A percentile compares a stretch with the other conserved stretches of the same genome.
Evolutionary conservation across 2,329 filamentous ascomycete genomes (phyloP).

Genomic region (Penicillium glabrum): DNA sequence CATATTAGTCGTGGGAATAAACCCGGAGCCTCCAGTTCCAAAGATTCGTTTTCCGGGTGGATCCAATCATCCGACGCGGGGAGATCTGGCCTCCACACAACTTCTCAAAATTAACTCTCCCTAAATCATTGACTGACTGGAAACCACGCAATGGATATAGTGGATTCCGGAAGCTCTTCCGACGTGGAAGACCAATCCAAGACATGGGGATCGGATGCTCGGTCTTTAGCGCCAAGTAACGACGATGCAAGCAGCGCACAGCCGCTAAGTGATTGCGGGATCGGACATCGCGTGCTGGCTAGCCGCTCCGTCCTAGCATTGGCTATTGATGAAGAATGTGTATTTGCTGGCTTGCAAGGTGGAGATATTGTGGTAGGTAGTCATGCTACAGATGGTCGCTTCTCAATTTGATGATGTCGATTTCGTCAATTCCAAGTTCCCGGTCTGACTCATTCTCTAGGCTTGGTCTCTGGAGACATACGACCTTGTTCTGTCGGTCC

Average conservation of each 20-base stretch:
- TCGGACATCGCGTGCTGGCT: constrained; percentile 44
- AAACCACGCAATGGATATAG: constrained; percentile 33
- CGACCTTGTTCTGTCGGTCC: constrained; percentile 72
- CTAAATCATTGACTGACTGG: constrained; percentile 20
- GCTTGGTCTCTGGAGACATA: constrained; percentile 89
- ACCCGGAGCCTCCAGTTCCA: not conserved
- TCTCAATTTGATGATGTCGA: not conserved
- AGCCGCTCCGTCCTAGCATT: constrained; percentile 64
- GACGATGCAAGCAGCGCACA: constrained; percentile 20
- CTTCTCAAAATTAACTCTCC: not conserved
- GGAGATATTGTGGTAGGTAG: constrained; percentile 76
- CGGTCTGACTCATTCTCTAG: constrained; percentile 31
- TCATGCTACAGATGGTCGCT: not conserved
- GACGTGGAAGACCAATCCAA: constrained; percentile 38
- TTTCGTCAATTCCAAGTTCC: too few relatives aligned
- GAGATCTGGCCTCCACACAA: constrained; percentile 11
- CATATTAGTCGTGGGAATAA: not conserved
- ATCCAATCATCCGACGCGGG: constrained; percentile 7
- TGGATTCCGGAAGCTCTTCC: constrained; percentile 35
- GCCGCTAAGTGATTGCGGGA: constrained; percentile 35
- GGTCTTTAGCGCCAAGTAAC: constrained; percentile 16
- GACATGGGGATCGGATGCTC: constrained; percentile 32
- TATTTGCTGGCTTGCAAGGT: constrained; percentile 90
- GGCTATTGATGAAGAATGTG: constrained; percentile 73
- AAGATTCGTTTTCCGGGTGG: not conserved